Percentiles rank a stretch among this genome's conserved stretches.
Conservation (phyloP, 83 land plant species). For the Diphasiastrum complanatum region DNA sequence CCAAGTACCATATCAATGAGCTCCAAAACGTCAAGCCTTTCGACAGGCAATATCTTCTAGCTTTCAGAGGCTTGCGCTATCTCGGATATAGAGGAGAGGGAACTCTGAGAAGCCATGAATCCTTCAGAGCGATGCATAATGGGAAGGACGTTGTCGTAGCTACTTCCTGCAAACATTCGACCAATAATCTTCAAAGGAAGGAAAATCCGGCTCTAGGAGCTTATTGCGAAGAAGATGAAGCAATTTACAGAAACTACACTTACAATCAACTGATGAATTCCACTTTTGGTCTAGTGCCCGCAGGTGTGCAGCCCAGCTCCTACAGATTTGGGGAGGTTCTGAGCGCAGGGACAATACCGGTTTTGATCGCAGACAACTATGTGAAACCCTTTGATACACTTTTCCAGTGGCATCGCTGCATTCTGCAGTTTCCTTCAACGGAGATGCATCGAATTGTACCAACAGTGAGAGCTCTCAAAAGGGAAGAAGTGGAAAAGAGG, state of each 20-base stretch:
- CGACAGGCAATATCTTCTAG: background rate
- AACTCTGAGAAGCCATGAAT: background rate
- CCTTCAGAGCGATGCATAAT: background rate
- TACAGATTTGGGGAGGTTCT: background rate
- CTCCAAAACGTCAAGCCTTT: background rate
- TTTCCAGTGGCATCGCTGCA: background rate
- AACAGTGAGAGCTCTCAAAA: background rate
- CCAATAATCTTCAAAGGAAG: background rate
- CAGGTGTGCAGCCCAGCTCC: background rate
- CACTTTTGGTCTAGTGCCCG: background rate
- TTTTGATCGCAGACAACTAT: background rate
- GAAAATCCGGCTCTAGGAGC: background rate
- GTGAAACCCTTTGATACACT: background rate
- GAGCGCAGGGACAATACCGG: background rate
- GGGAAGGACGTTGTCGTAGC: background rate
- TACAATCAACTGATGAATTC: slow-evolving; percentile 1
- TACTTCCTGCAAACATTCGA: background rate
- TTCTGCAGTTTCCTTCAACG: background rate
- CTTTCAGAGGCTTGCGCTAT: slow-evolving; percentile 2
- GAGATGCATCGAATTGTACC: slow-evolving; percentile 4
- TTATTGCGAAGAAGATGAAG: background rate
- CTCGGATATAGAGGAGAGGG: background rate
- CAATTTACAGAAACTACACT: background rate
- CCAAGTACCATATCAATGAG: background rate
- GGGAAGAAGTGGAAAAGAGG: background rate